Evolutionary conservation across 805 yeast genomes (phyloP).

Genomic region (Isabelozyma heimii): DNA sequence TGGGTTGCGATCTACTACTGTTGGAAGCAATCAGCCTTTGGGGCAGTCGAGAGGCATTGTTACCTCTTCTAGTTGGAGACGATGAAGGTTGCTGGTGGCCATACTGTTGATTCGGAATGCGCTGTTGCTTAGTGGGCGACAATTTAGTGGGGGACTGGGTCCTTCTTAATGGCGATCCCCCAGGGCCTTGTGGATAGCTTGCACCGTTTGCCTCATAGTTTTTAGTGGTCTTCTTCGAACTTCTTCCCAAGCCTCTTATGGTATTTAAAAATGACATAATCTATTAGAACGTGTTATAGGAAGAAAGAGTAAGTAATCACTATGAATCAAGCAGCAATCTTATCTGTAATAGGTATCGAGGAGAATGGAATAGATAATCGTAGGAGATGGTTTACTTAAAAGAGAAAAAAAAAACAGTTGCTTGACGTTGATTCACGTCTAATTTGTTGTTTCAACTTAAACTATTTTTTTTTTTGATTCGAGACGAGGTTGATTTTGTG

Average conservation of each 20-base stretch:
- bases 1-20: conserved; percentile 1
- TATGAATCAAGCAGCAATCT: too few species aligned
- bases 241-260: conserved; percentile 46
- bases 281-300: neutral
- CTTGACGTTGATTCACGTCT: too few species aligned
- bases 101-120: conserved; percentile 4
- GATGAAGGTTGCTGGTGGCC: conserved; percentile 2
- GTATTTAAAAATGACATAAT: conserved; percentile 47
- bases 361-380: too few species aligned
- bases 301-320: neutral
- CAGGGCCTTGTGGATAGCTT: conserved; percentile 28
- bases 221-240: conserved; percentile 44
- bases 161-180: conserved; percentile 33
- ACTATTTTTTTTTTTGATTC: too few species aligned
- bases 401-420: too few species aligned
- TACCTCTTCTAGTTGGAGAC: neutral
- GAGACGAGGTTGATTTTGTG: too few species aligned
- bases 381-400: too few species aligned
- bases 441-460: too few species aligned
- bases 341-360: too few species aligned
- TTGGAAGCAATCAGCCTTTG: neutral
- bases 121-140: conserved; percentile 38
- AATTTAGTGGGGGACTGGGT: conserved; percentile 39
- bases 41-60: conserved; percentile 1
- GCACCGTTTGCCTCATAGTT: conserved; percentile 27